Evolutionary conservation across 108 stramenopile species (phyloP), one percentile per base, ranked within the genome.

Genomic region (Nitzschia palea): DNA sequence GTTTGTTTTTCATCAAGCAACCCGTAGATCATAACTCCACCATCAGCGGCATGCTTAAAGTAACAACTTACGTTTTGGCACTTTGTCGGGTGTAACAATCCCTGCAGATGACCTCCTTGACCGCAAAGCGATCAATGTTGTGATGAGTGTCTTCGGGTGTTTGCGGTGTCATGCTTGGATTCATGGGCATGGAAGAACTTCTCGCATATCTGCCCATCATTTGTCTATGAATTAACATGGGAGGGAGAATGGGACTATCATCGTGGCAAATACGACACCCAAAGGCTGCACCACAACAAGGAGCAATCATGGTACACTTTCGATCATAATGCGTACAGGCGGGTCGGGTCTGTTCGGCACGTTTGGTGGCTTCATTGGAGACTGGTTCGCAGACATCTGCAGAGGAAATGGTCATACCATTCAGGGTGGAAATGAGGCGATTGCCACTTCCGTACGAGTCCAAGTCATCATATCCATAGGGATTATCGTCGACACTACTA

Each of bases 191-290:
- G 18, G 88, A 89, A 3, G 79, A 69, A 71, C 86, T 87, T 29
- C 81, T 76, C 2, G 29, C 30, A 15, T 45, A 47, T 5, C 74
- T 60, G 26, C 67, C 23, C 31, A 55, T 31, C 9, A 67, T 67
- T 31, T 67, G 52, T 37, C 35, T 78, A 4, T 66, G 62, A 74
- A 57, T 69, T 17, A 69, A 45, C 37, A 69, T 35, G n/a, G 89
- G 89, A 40, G 88, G 88, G n/a, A 94, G 72, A 35, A 74, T 74
- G 3, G 86, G 80, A 48, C 77, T 77, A 57, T 94, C 93, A 62
- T 94, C 89, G 73, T 94, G 93, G 69, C 93, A 94, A 42, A 94
- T 91, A 1, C 93, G 88, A 71, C 93, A 94, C 25, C 93, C 93
- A 81, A 94, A 90, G 30, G 86, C 86, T 34, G 86, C 61, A 29